phyloP scores from a whole-genome alignment of 2,329 filamentous ascomycete genomes.

The Lachnellula cervina region DNA sequence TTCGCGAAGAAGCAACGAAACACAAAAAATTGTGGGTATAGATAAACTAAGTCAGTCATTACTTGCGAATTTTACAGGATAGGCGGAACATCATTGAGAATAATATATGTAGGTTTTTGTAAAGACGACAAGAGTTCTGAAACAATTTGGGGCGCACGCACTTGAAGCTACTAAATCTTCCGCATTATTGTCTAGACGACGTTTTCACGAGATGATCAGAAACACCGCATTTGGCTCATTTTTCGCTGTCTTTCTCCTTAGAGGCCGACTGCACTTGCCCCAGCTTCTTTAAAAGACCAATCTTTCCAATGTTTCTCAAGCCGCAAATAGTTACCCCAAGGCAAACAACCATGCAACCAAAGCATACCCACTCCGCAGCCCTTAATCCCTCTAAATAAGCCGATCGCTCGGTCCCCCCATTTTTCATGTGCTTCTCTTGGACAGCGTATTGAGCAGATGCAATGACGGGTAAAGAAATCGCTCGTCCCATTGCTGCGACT shows the following conservation, averaged over 20 bases:
- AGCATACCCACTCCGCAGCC: constrained; percentile 24
- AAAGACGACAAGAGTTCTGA: background rate
- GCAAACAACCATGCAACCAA: constrained; percentile 13
- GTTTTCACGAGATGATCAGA: no score
- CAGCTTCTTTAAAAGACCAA: constrained; percentile 26
- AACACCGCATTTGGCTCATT: background rate
- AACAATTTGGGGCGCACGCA: background rate
- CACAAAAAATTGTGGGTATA: no score
- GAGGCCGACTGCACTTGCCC: constrained; percentile 19
- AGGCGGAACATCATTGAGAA: no score
- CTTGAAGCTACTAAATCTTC: no score
- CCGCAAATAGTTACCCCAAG: constrained; percentile 15
- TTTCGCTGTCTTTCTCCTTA: constrained; percentile 13
- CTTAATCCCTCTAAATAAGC: constrained; percentile 19
- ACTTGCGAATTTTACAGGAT: no score
- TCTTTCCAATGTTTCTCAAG: constrained; percentile 26
- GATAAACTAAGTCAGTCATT: no score
- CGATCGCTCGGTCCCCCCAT: constrained; percentile 21
- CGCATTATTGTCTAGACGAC: no score
- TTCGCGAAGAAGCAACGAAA: background rate
- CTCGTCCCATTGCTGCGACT: constrained; percentile 59
- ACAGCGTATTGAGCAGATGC: constrained; percentile 62
- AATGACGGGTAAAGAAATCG: constrained; percentile 60
- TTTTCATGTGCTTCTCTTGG: constrained; percentile 42
- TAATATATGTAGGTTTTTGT: background rate